These are phyloP conservation scores for Scedosporium boydii DNA, from an alignment of 2,329 filamentous ascomycete genomes.

Conservation along the genomic window DNA sequence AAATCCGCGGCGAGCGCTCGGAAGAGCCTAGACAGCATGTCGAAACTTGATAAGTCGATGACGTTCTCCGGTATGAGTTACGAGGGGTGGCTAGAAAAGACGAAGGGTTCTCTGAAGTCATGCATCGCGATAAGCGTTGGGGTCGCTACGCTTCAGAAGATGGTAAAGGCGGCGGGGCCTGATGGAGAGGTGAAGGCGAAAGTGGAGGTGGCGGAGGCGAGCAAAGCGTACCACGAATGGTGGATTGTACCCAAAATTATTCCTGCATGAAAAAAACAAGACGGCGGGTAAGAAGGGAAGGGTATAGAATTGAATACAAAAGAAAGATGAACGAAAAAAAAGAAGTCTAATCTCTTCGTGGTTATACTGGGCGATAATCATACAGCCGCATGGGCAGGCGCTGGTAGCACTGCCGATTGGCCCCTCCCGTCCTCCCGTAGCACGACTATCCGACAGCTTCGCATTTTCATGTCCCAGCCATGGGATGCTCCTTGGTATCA, in stretches of 20 bases:
- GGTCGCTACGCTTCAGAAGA: constrained; percentile 50
- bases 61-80: constrained; percentile 48
- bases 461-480: not conserved
- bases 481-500: constrained; percentile 3
- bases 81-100: constrained; percentile 50
- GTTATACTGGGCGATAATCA: not conserved
- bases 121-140: constrained; percentile 62
- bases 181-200: constrained; percentile 27
- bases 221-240: constrained; percentile 52
- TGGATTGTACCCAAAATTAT: constrained; percentile 51
- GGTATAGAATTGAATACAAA: not conserved
- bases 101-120: constrained; percentile 55
- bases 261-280: not conserved
- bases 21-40: constrained; percentile 46
- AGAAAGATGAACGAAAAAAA: not conserved
- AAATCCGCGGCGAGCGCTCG: constrained; percentile 36
- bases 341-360: not conserved
- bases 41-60: constrained; percentile 38
- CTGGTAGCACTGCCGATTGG: not conserved
- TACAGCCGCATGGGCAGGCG: not conserved
- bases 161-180: constrained; percentile 27
- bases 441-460: not conserved
- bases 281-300: not conserved
- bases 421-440: not conserved
- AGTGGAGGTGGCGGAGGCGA: constrained; percentile 41